Percentiles rank a stretch among this genome's conserved stretches.
Evolutionary conservation across 2,329 filamentous ascomycete species (phyloP).

Genomic region (Thielaviopsis punctulata): DNA sequence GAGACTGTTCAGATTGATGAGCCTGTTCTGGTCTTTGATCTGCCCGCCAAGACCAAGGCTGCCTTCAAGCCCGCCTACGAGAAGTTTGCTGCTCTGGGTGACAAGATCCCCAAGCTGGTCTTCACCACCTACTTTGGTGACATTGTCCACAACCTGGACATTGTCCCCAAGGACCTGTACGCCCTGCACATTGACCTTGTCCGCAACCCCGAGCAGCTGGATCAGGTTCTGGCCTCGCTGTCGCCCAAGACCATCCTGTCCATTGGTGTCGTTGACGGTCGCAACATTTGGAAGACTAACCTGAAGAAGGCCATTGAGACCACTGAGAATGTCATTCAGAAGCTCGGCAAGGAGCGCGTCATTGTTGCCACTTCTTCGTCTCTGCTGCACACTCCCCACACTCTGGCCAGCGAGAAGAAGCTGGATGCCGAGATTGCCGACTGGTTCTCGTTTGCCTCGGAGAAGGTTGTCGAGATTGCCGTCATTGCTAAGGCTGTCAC

Average conservation of each 20-base stretch:
- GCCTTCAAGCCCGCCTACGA: slow-evolving; percentile 97
- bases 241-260: slow-evolving; percentile 83
- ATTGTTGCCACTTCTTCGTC: slow-evolving; percentile 94
- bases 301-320: slow-evolving; percentile 86
- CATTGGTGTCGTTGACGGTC: slow-evolving; percentile 90
- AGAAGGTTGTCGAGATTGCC: slow-evolving; percentile 85
- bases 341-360: slow-evolving; percentile 94
- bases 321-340: slow-evolving; percentile 76
- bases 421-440: slow-evolving; percentile 82
- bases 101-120: slow-evolving; percentile 70
- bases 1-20: slow-evolving; percentile 97
- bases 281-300: slow-evolving; percentile 99
- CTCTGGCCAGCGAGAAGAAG: slow-evolving; percentile 96
- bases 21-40: slow-evolving; percentile 89
- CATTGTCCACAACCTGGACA: slow-evolving; percentile 96
- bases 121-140: slow-evolving; percentile 98
- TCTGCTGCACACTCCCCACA: slow-evolving; percentile 96
- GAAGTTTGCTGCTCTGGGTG: slow-evolving; percentile 61
- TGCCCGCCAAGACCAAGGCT: slow-evolving; percentile 76
- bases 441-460: slow-evolving; percentile 95
- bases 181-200: slow-evolving; percentile 91
- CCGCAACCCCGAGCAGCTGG: slow-evolving; percentile 94
- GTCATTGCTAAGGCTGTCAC: slow-evolving; percentile 94
- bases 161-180: slow-evolving; percentile 62
- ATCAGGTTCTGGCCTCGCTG: slow-evolving; percentile 65